Evolutionary conservation across 2,329 filamentous ascomycete genomes (phyloP).

Genomic region (Dactylonectria macrodidyma): DNA sequence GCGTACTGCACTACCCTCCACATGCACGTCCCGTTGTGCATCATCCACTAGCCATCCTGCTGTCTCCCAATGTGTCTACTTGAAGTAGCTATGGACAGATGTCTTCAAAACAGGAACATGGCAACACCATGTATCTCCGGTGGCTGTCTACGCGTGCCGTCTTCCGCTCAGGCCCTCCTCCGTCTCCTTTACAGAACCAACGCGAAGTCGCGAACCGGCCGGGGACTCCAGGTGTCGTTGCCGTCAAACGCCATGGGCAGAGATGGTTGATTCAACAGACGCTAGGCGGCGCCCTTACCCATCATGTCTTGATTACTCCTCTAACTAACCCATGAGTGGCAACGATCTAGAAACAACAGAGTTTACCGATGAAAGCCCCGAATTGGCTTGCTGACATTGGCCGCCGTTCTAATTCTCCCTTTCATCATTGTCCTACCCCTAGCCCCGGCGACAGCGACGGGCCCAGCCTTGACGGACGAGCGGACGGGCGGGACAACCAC

Average conservation of each 20-base stretch:
- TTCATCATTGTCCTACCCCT: slow-evolving; percentile 20
- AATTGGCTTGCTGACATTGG: slow-evolving; percentile 19
- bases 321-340: slow-evolving; percentile 22
- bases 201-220: slow-evolving; percentile 1
- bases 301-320: slow-evolving; percentile 10
- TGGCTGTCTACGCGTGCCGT: background rate
- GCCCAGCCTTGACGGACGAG: slow-evolving; percentile 38
- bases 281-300: slow-evolving; percentile 10
- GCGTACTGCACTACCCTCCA: slow-evolving; percentile 6
- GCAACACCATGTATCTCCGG: background rate
- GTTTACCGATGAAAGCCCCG: slow-evolving; percentile 25
- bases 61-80: background rate
- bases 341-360: slow-evolving; percentile 32
- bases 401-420: slow-evolving; percentile 18
- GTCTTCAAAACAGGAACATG: background rate
- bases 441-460: slow-evolving; percentile 36
- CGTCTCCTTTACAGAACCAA: slow-evolving; percentile 10
- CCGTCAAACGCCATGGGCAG: slow-evolving; percentile 16
- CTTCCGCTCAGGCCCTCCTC: slow-evolving; percentile 1
- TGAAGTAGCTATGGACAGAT: background rate
- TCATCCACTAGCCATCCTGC: background rate
- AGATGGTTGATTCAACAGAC: slow-evolving; percentile 1
- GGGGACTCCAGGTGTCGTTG: slow-evolving; percentile 12
- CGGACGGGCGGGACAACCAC: slow-evolving; percentile 32
- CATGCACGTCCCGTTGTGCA: slow-evolving; percentile 8